Evolutionary conservation across 2,329 filamentous ascomycete species (phyloP).

Genomic region (Talaromyces sp.): DNA sequence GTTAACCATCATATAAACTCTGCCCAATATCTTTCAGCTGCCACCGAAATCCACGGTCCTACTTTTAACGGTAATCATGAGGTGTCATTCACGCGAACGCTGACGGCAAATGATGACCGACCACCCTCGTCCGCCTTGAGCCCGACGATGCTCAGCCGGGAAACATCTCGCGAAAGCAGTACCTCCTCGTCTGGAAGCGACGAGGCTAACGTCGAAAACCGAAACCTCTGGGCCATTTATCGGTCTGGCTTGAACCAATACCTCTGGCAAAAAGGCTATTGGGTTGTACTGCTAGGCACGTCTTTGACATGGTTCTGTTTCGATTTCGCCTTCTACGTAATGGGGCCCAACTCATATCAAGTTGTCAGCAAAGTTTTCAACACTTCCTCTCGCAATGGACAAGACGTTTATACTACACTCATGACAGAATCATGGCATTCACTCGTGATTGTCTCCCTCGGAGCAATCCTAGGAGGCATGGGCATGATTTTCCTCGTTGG

Average conservation of each 20-base stretch:
- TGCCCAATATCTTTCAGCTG: background rate
- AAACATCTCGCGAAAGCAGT: background rate
- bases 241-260: conserved; percentile 15
- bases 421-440: conserved; percentile 17
- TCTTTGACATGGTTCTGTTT: conserved; percentile 18
- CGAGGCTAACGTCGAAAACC: background rate
- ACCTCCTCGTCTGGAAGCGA: conserved; percentile 1
- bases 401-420: conserved; percentile 14
- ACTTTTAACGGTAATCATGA: background rate
- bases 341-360: conserved; percentile 18
- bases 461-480: conserved; percentile 16
- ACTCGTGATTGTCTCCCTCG: conserved; percentile 18
- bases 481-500: conserved; percentile 18
- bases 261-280: conserved; percentile 17
- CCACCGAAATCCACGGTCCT: background rate
- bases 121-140: conserved; percentile 8
- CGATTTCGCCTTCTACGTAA: conserved; percentile 19
- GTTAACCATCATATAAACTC: background rate
- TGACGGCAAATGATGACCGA: conserved; percentile 1
- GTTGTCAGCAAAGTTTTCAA: conserved; percentile 17
- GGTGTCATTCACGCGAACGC: background rate
- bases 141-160: conserved; percentile 3
- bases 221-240: conserved; percentile 15
- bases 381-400: background rate
- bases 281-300: conserved; percentile 17